Conservation (phyloP, 495 filamentous ascomycete species). For the Aspergillus ostianus region DNA sequence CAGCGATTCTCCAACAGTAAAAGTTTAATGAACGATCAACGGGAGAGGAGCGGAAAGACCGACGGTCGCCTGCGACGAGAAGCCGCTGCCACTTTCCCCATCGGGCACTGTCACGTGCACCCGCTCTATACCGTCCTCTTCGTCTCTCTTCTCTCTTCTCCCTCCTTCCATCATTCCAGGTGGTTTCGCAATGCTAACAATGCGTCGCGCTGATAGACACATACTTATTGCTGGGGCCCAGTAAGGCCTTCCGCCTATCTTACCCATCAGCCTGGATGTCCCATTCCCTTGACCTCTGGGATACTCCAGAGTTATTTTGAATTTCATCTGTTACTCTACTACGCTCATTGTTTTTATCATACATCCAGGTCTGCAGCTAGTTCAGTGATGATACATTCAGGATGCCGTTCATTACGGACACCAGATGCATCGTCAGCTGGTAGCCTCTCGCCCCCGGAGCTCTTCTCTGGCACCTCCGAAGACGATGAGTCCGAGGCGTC, state of each 20-base stretch:
- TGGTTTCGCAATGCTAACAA: neutral
- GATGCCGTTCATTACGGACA: conserved; percentile 29
- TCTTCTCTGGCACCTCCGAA: conserved; percentile 4
- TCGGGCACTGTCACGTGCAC: conserved; percentile 14
- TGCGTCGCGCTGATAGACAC: neutral
- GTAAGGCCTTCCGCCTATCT: neutral
- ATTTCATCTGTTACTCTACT: conserved; percentile 7
- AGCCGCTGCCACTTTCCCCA: conserved; percentile 12
- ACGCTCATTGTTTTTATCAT: neutral
- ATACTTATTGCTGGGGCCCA: neutral
- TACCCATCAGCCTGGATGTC: neutral
- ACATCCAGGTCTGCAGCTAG: neutral
- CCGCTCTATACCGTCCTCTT: conserved; percentile 2
- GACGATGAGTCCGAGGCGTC: conserved; percentile 10
- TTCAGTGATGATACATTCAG: conserved; percentile 24
- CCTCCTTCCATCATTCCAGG: neutral
- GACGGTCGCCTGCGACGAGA: conserved; percentile 2
- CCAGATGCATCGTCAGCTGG: neutral
- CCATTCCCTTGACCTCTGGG: conserved; percentile 25
- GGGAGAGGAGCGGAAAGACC: neutral
- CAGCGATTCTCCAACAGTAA: neutral
- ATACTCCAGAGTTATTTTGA: conserved; percentile 9
- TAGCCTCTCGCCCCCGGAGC: conserved; percentile 3
- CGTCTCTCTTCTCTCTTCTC: conserved; percentile 3
- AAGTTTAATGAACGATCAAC: neutral